Conservation (phyloP, 306 rosid genomes). For the Vachellia collinsii region DNA sequence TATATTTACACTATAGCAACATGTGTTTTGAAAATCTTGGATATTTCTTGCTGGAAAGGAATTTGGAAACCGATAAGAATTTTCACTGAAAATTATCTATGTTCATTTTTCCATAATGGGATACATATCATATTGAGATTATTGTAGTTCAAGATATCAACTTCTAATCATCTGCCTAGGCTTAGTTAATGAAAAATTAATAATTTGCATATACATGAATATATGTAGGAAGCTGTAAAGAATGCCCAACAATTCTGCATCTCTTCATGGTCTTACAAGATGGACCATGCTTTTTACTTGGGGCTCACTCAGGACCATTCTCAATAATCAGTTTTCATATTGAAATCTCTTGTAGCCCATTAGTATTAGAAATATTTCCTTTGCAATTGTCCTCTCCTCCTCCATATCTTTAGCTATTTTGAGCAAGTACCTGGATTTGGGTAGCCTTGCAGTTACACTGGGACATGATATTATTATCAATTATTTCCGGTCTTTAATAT, state of each 20-base stretch:
- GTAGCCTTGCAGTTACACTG: no score
- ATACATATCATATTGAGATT: neutral
- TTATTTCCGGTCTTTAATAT: no score
- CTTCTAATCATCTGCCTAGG: neutral
- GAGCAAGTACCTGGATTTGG: neutral
- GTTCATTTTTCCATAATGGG: neutral
- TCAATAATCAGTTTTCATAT: neutral
- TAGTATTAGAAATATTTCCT: neutral
- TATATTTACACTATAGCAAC: neutral
- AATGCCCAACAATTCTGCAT: conserved; percentile 5
- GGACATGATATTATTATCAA: neutral
- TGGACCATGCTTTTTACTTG: conserved; percentile 13
- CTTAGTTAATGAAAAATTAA: neutral
- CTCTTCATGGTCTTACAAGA: conserved; percentile 9
- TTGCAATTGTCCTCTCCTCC: neutral
- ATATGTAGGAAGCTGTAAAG: neutral
- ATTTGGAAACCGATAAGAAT: neutral
- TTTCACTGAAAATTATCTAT: neutral
- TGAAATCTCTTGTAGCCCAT: neutral
- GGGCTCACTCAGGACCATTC: neutral
- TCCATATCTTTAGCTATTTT: conserved; percentile 3
- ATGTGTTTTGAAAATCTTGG: neutral
- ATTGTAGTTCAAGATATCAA: neutral
- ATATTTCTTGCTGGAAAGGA: neutral
- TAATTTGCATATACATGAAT: no score